Percentiles rank a stretch among this genome's conserved stretches.
Evolutionary conservation across 768 basidiomycete species (phyloP).

Genomic region (Boletus sp.): DNA sequence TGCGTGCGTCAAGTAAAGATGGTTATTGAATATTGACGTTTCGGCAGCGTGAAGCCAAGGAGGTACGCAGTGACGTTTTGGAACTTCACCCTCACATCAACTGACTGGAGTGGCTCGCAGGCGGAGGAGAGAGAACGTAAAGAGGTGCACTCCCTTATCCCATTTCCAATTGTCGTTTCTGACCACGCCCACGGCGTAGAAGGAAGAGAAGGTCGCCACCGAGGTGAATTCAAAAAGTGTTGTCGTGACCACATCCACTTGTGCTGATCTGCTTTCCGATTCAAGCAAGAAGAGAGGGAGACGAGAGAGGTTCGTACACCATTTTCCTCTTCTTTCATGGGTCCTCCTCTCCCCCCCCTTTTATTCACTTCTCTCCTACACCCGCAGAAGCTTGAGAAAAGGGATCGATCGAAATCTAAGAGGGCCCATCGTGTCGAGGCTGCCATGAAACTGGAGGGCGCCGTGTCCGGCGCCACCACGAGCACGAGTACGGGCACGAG

Average conservation of each 20-base stretch:
- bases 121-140: constrained; percentile 63
- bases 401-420: constrained; percentile 56
- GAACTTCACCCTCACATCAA: not conserved
- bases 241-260: not conserved
- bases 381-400: constrained; percentile 50
- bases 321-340: not conserved
- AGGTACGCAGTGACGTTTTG: constrained; percentile 35
- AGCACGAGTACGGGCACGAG: constrained; percentile 6
- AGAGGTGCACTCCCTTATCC: constrained; percentile 41
- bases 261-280: constrained; percentile 21
- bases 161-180: constrained; percentile 1
- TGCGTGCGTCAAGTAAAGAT: not conserved
- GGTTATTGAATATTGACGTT: constrained; percentile 13
- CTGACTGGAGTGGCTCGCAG: constrained; percentile 22
- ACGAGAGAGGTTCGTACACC: constrained; percentile 38
- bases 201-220: constrained; percentile 53
- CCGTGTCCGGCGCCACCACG: constrained; percentile 5
- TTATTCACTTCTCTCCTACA: not conserved
- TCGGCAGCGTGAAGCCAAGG: constrained; percentile 72
- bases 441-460: constrained; percentile 27
- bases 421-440: constrained; percentile 38
- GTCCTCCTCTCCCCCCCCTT: too few relatives aligned
- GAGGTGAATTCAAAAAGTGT: constrained; percentile 42
- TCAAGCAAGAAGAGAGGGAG: constrained; percentile 45
- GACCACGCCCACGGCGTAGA: constrained; percentile 23